Percentiles rank a stretch among this genome's conserved stretches.
Evolutionary conservation across 2,329 filamentous ascomycete genomes (phyloP).

Genomic region (Fusarium ambrosium): DNA sequence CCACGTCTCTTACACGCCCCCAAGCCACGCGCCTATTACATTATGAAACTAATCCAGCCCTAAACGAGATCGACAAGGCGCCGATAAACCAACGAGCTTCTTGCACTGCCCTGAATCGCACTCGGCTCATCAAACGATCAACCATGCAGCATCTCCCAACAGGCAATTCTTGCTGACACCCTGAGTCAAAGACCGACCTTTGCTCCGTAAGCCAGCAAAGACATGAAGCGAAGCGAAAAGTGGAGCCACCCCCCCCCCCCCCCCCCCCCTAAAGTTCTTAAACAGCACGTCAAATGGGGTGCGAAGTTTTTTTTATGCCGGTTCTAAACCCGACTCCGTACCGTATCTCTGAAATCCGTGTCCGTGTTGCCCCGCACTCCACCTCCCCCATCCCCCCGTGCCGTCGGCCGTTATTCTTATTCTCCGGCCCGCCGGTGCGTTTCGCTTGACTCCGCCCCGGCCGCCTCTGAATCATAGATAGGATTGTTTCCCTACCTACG

Average conservation of each 20-base stretch:
- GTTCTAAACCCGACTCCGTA: background rate
- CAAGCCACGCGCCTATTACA: background rate
- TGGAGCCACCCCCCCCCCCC: background rate
- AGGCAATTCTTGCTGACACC: background rate
- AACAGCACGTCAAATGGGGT: background rate
- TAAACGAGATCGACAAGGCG: background rate
- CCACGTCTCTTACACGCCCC: background rate
- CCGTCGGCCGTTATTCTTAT: background rate
- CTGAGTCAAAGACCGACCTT: background rate
- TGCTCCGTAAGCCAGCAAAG: background rate
- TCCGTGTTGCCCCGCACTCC: background rate
- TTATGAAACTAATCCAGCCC: background rate
- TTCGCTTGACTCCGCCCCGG: background rate
- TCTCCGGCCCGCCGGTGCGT: slow-evolving; percentile 3
- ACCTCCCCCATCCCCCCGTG: background rate
- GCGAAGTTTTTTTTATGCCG: background rate
- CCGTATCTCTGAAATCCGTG: background rate
- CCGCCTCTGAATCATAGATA: background rate
- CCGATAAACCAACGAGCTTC: background rate
- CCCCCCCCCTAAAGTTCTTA: background rate
- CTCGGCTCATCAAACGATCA: background rate
- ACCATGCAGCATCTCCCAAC: background rate
- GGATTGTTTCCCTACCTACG: background rate
- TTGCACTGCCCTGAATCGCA: background rate
- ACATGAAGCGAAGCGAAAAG: background rate